These are phyloP conservation scores for Ananas comosus DNA, from an alignment of 176 grass and related monocot genomes.

Conservation along the genomic window DNA sequence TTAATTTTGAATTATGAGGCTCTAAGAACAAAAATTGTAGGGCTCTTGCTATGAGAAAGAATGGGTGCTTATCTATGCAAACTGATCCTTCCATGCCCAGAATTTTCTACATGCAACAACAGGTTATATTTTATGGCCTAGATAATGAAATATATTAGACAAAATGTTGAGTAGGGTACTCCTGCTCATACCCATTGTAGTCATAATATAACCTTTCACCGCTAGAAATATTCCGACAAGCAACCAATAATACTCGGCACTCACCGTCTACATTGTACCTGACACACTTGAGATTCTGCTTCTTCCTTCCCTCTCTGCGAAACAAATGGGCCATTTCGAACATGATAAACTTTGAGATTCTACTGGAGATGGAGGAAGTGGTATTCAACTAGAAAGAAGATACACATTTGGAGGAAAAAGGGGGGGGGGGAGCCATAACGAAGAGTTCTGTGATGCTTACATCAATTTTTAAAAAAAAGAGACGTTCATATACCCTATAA, in stretches of 20 bases:
- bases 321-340: conserved; percentile 25
- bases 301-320: conserved; percentile 75
- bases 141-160: conserved; percentile 27
- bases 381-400: background rate
- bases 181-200: conserved; percentile 87
- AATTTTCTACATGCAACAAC: background rate
- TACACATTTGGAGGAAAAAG: background rate
- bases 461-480: too few relatives aligned
- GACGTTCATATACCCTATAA: too few relatives aligned
- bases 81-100: background rate
- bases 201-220: conserved; percentile 95
- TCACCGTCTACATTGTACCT: conserved; percentile 71
- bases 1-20: background rate
- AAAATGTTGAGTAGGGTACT: conserved; percentile 84
- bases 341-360: conserved; percentile 1
- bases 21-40: background rate
- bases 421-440: too few relatives aligned
- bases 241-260: conserved; percentile 73
- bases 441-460: too few relatives aligned
- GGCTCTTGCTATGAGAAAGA: background rate
- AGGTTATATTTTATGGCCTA: background rate
- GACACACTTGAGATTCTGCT: conserved; percentile 86
- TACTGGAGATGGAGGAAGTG: background rate
- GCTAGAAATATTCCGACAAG: conserved; percentile 70
- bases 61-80: background rate